These are phyloP conservation scores for Cryptococcus sp. DNA, from an alignment of 1,284 basidiomycete genomes.

Conservation along the genomic window DNA sequence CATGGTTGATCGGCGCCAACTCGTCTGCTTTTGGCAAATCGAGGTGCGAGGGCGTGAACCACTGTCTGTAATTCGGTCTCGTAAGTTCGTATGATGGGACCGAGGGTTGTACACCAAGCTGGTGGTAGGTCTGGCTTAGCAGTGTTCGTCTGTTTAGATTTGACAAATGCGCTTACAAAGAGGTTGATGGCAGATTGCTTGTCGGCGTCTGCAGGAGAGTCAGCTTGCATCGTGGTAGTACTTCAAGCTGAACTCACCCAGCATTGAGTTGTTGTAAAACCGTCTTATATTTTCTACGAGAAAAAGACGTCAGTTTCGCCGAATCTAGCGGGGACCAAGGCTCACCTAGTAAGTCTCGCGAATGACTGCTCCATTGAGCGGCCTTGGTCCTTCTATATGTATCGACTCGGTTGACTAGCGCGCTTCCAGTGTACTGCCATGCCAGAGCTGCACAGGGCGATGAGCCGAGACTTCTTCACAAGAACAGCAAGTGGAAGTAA, in stretches of 20 bases:
- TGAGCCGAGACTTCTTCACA: background rate
- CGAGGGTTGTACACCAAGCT: constrained; percentile 68
- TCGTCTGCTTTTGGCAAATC: constrained; percentile 57
- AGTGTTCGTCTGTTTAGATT: background rate
- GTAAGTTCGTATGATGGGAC: constrained; percentile 28
- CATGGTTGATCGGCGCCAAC: constrained; percentile 58
- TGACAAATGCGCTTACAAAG: constrained; percentile 57
- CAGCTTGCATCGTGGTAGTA: constrained; percentile 2
- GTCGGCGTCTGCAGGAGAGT: constrained; percentile 71
- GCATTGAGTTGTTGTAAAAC: constrained; percentile 93
- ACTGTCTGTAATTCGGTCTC: constrained; percentile 72
- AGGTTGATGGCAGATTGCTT: constrained; percentile 98
- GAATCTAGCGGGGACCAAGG: background rate
- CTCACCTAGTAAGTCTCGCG: constrained; percentile 83
- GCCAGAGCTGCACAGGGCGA: constrained; percentile 70
- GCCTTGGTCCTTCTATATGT: constrained; percentile 82
- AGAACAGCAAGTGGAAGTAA: background rate
- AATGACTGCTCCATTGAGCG: constrained; percentile 97
- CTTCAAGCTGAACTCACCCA: constrained; percentile 60
- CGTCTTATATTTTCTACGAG: constrained; percentile 76
- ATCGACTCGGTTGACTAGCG: constrained; percentile 94
- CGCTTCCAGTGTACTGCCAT: constrained; percentile 93
- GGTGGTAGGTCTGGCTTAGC: background rate
- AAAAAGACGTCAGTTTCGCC: background rate
- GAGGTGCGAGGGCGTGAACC: constrained; percentile 76